These are phyloP conservation scores for Triangularia setosa DNA, from an alignment of 2,329 filamentous ascomycete species.

Conservation along the genomic window DNA sequence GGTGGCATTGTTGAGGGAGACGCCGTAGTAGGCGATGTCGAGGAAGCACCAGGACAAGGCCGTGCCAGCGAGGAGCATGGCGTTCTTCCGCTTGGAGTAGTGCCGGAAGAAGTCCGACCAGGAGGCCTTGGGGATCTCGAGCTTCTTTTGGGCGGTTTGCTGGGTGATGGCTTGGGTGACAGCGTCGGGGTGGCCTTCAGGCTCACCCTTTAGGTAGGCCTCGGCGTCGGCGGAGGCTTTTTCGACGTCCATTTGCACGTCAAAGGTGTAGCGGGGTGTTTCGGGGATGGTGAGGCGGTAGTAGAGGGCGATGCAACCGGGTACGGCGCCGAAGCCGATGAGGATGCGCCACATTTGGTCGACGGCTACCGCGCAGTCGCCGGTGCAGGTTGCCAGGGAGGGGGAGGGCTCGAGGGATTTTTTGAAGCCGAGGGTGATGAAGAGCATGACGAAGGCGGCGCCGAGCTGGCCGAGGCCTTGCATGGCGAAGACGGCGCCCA, in stretches of 20 bases:
- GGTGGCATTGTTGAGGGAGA: constrained; percentile 71
- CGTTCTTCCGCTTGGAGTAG: constrained; percentile 68
- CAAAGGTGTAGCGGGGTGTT: constrained; percentile 84
- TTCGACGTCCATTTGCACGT: constrained; percentile 70
- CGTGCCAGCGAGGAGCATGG: constrained; percentile 58
- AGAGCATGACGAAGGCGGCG: constrained; percentile 71
- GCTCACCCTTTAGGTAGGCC: constrained; percentile 67
- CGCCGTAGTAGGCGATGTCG: constrained; percentile 58
- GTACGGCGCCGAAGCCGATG: constrained; percentile 77
- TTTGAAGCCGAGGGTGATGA: constrained; percentile 70
- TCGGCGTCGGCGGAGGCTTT: constrained; percentile 69
- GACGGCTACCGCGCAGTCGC: constrained; percentile 63
- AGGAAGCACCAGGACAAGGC: constrained; percentile 82
- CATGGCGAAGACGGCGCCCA: constrained; percentile 83
- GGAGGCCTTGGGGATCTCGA: constrained; percentile 66
- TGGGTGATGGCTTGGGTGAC: constrained; percentile 58
- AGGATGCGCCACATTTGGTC: constrained; percentile 86
- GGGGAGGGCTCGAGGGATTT: constrained; percentile 52
- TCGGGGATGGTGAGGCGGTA: constrained; percentile 78
- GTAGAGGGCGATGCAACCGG: constrained; percentile 77
- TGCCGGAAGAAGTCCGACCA: constrained; percentile 68
- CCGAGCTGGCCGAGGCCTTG: constrained; percentile 78
- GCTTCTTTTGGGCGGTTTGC: constrained; percentile 48
- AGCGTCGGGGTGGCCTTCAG: constrained; percentile 62
- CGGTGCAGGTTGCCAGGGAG: constrained; percentile 54